Evolutionary conservation across 2,329 filamentous ascomycete species (phyloP), one percentile per base, ranked within the genome.

Genomic region (Fusarium floridanum): DNA sequence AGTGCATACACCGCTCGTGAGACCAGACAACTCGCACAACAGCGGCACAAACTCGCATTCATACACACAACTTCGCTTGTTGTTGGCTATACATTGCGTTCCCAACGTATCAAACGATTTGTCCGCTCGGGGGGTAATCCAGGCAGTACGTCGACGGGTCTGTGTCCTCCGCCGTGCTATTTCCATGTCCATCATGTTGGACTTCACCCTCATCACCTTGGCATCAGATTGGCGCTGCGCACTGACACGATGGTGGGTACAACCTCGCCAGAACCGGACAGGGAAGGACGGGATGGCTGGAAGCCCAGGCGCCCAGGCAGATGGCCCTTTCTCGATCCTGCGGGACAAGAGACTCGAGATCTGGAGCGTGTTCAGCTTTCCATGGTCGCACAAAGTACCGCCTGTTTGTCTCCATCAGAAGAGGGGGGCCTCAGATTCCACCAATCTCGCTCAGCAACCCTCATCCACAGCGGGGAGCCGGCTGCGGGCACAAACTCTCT

Each of bases 401-500:
- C 36, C 11, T 17, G 12, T 27, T 56, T 17, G 37, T 60, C 36
- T 14, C 41, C 43, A 12, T 32, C 60, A 59, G 50, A 53, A 22
- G 37, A 59, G 48, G 61, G 61, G 59, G 20, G 24, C 24, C 14
- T 11, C 29, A 20, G 50, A n/a, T 27, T 59, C 63, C 57, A 56
- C 53, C 57, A 64, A 63, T 63, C 53, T 59, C 39, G 56, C 63
- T 32, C 24, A 60, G 53, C 50, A 43, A 36, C 43, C 43, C 68
- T 70, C 66, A 62, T 48, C 27, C 72, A 73, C 12, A 62, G 43
- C 50, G 66, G 72, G 63, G 69, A 65, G 69, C 43, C 72, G 69
- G 72, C 60, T 55, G 57, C 37, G 29, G 22, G 27, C 17, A 62
- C 24, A 61, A 75, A 61, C 63, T 59, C 60, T 73, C 41, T 60